Evolutionary conservation across 352 stramenopile species (phyloP).

Genomic region (Thalassiosira ordinaria): DNA sequence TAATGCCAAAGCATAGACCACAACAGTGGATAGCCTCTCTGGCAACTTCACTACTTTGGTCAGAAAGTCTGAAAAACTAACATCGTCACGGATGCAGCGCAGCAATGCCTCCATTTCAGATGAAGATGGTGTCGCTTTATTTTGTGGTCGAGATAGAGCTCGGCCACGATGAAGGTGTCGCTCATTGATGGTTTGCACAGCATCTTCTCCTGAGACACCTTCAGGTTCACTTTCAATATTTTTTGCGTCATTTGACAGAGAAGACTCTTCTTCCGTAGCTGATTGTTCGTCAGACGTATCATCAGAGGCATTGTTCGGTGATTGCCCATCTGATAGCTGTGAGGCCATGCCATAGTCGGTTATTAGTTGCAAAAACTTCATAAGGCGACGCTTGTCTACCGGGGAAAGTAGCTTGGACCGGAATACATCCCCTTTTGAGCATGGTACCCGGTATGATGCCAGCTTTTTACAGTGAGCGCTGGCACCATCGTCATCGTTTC

Average conservation of each 20-base stretch:
- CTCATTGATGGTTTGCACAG: conserved; percentile 75
- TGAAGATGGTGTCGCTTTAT: conserved; percentile 68
- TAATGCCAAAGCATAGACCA: conserved; percentile 73
- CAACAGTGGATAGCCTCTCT: conserved; percentile 53
- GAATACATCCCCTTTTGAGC: conserved; percentile 80
- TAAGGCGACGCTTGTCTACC: conserved; percentile 81
- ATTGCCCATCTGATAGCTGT: conserved; percentile 31
- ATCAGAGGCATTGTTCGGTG: conserved; percentile 12
- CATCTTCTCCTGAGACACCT: conserved; percentile 41
- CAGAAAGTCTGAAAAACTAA: conserved; percentile 73
- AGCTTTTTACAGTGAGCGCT: conserved; percentile 11
- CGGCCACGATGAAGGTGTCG: conserved; percentile 76
- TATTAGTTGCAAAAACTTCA: conserved; percentile 82
- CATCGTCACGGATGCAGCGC: conserved; percentile 55
- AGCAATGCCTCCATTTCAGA: conserved; percentile 67
- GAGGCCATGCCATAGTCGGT: conserved; percentile 70
- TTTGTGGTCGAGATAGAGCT: conserved; percentile 76
- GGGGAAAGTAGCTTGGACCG: conserved; percentile 66
- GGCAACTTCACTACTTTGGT: conserved; percentile 65
- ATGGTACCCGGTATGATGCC: conserved; percentile 66
- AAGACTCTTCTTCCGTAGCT: conserved; percentile 1
- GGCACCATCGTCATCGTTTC: background rate
- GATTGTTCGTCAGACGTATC: background rate
- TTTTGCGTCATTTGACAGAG: conserved; percentile 8
- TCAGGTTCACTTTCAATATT: conserved; percentile 46